These are phyloP conservation scores for Camellia japonica DNA, from an alignment of 148 eudicot species.

Conservation along the genomic window DNA sequence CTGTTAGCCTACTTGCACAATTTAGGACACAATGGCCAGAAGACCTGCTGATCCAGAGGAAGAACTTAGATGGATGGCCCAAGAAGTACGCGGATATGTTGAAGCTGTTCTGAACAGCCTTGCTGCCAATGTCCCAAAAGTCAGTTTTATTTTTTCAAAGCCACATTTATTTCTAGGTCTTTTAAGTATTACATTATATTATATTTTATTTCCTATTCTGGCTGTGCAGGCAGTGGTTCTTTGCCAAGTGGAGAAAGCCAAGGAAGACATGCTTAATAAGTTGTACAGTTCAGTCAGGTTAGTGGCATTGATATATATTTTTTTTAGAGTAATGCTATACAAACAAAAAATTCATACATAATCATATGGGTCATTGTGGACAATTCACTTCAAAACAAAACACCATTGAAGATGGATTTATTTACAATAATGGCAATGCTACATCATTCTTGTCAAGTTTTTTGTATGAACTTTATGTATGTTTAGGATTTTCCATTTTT, in stretches of 20 bases:
- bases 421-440: too few relatives aligned
- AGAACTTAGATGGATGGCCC: slow-evolving; percentile 99
- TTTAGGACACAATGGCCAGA: slow-evolving; percentile 88
- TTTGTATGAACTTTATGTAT: too few relatives aligned
- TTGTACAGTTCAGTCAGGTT: slow-evolving; percentile 91
- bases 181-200: not conserved
- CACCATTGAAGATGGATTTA: too few relatives aligned
- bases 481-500: too few relatives aligned
- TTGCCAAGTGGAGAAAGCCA: slow-evolving; percentile 98
- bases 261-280: slow-evolving; percentile 98
- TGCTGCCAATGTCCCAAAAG: slow-evolving; percentile 97
- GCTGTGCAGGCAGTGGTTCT: slow-evolving; percentile 86
- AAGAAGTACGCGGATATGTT: slow-evolving; percentile 97
- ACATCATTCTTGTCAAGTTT: too few relatives aligned
- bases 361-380: too few relatives aligned
- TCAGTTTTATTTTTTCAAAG: slow-evolving; percentile 24
- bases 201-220: slow-evolving; percentile 10
- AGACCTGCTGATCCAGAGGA: slow-evolving; percentile 97
- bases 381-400: too few relatives aligned
- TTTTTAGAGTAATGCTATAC: not conserved
- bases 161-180: not conserved
- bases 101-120: slow-evolving; percentile 96
- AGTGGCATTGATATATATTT: slow-evolving; percentile 14
- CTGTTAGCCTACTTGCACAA: slow-evolving; percentile 14
- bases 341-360: too few relatives aligned